phyloP scores from a whole-genome alignment of 2,329 filamentous ascomycete genomes.

The Hyphodiscus sp. region DNA sequence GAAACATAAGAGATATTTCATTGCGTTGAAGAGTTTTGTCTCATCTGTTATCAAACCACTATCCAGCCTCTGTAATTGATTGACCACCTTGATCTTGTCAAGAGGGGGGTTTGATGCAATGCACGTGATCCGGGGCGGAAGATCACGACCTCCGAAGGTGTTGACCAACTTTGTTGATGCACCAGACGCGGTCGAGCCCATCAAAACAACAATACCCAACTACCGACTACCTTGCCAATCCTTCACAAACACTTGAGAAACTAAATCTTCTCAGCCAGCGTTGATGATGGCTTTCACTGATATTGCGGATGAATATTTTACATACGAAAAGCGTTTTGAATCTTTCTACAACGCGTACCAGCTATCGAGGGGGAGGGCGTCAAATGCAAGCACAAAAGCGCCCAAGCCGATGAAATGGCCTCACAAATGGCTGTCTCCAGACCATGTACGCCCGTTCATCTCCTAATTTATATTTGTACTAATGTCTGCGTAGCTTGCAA shows the following conservation, averaged over 20 bases:
- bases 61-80: too few species aligned
- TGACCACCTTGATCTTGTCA: too few species aligned
- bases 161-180: too few species aligned
- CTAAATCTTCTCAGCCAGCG: background rate
- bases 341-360: conserved; percentile 67
- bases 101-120: too few species aligned
- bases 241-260: conserved; percentile 2
- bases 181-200: too few species aligned
- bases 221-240: background rate
- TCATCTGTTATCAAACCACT: too few species aligned
- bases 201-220: conserved; percentile 2
- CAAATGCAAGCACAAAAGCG: conserved; percentile 52
- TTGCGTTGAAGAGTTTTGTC: too few species aligned
- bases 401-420: conserved; percentile 67
- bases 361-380: conserved; percentile 62
- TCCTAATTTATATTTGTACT: conserved; percentile 5
- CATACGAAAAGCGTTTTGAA: conserved; percentile 68
- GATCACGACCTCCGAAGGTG: too few species aligned
- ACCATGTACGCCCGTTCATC: conserved; percentile 44
- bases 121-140: too few species aligned
- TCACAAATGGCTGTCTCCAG: conserved; percentile 59
- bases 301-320: conserved; percentile 44
- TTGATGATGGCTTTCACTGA: conserved; percentile 20
- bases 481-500: conserved; percentile 59
- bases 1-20: too few species aligned